phyloP scores from a whole-genome alignment of 2,329 filamentous ascomycete genomes.

The Epicoccum nigrum region DNA sequence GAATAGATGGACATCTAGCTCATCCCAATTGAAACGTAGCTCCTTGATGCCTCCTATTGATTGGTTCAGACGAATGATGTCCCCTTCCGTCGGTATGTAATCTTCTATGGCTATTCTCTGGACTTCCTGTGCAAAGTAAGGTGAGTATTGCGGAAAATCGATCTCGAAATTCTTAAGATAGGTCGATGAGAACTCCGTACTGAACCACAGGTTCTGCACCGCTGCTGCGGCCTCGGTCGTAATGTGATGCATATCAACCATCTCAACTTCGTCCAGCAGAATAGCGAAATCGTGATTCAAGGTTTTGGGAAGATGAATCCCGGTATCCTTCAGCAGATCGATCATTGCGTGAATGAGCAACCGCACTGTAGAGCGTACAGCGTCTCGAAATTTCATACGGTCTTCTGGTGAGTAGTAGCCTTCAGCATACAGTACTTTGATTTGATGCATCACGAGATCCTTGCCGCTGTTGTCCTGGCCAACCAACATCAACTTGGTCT shows the following conservation, averaged over 20 bases:
- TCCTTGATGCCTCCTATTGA: constrained; percentile 41
- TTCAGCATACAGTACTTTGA: constrained; percentile 45
- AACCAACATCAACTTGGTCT: constrained; percentile 44
- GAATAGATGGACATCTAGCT: constrained; percentile 44
- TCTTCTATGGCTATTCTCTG: constrained; percentile 33
- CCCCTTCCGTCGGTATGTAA: constrained; percentile 42
- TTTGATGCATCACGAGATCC: constrained; percentile 46
- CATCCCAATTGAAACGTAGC: constrained; percentile 45
- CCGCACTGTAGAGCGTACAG: constrained; percentile 39
- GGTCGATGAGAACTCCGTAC: constrained; percentile 39
- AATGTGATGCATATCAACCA: constrained; percentile 32
- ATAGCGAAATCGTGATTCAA: constrained; percentile 41
- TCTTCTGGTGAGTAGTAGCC: constrained; percentile 41
- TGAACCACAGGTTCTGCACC: constrained; percentile 37
- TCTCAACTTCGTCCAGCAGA: constrained; percentile 44
- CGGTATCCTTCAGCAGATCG: constrained; percentile 43
- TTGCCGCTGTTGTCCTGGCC: constrained; percentile 40
- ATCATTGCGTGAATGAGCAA: constrained; percentile 45
- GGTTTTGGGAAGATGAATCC: constrained; percentile 33
- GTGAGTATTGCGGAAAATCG: constrained; percentile 44
- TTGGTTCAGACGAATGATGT: constrained; percentile 43
- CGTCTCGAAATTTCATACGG: constrained; percentile 34
- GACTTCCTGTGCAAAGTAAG: constrained; percentile 41
- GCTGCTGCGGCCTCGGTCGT: constrained; percentile 37
- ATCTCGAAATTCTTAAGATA: constrained; percentile 46